phyloP scores from a whole-genome alignment of 83 land plant genomes.

The Thuja plicata region DNA sequence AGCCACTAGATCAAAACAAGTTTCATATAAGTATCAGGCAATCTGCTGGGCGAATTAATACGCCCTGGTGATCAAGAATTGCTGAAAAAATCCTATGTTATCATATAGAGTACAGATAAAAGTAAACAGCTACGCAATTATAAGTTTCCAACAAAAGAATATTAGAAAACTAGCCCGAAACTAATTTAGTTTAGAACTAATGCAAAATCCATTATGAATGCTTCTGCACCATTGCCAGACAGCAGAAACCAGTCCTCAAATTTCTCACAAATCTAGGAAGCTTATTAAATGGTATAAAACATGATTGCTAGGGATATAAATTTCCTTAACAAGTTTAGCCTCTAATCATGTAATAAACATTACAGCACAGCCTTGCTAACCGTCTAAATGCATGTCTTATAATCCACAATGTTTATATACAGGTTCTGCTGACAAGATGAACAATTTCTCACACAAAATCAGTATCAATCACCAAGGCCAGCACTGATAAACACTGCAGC shows the following conservation, averaged over 20 bases:
- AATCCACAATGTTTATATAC: not conserved
- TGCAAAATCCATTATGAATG: not conserved
- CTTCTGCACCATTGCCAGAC: not conserved
- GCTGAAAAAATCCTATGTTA: too few relatives aligned
- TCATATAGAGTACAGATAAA: not conserved
- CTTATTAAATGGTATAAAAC: not conserved
- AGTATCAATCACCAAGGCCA: too few relatives aligned
- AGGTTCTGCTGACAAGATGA: too few relatives aligned
- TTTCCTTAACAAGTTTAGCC: not conserved
- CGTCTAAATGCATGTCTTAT: not conserved
- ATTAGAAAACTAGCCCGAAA: too few relatives aligned
- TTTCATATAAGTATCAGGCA: not conserved
- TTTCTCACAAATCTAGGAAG: not conserved
- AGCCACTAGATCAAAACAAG: not conserved
- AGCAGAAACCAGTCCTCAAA: not conserved
- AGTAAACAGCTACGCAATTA: too few relatives aligned
- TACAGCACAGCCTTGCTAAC: too few relatives aligned
- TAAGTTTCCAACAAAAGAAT: too few relatives aligned
- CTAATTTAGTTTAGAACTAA: too few relatives aligned
- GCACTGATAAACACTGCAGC: too few relatives aligned
- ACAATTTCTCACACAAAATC: too few relatives aligned
- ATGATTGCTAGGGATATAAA: not conserved
- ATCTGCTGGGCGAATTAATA: not conserved
- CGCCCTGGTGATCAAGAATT: not conserved
- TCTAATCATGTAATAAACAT: too few relatives aligned